Evolutionary conservation across 2,329 filamentous ascomycete genomes (phyloP).

Genomic region (Rachicladosporium sp.): DNA sequence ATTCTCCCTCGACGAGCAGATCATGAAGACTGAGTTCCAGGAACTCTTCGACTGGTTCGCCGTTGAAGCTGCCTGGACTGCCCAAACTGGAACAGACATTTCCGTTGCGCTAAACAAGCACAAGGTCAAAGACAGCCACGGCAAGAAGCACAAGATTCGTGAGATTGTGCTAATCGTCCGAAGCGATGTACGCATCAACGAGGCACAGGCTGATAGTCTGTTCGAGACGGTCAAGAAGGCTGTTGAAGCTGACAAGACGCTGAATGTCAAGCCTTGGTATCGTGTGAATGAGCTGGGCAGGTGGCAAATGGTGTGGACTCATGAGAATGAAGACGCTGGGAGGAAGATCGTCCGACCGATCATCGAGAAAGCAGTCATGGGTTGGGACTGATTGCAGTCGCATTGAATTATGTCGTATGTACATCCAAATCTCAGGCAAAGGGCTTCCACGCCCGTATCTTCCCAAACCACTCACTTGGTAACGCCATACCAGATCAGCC

Average conservation of each 20-base stretch:
- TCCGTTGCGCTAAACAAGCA: constrained; percentile 35
- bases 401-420: too few species aligned
- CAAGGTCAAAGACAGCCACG: constrained; percentile 27
- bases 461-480: constrained; percentile 17
- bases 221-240: too few species aligned
- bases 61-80: constrained; percentile 37
- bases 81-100: constrained; percentile 33
- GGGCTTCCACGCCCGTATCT: background rate
- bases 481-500: constrained; percentile 28
- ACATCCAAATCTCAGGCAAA: too few species aligned
- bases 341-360: too few species aligned
- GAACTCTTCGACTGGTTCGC: constrained; percentile 39
- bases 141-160: constrained; percentile 34
- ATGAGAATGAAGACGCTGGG: too few species aligned
- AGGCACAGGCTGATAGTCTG: constrained; percentile 8
- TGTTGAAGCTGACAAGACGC: too few species aligned
- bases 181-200: constrained; percentile 33
- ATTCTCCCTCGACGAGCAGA: constrained; percentile 35
- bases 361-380: too few species aligned
- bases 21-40: constrained; percentile 33
- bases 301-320: too few species aligned
- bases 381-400: too few species aligned
- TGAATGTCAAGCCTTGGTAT: too few species aligned
- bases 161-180: constrained; percentile 35
- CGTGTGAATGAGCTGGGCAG: too few species aligned